Evolutionary conservation across 208 protist species (phyloP), one percentile per base, ranked within the genome.

Genomic region (Trypanosoma cruzi): DNA sequence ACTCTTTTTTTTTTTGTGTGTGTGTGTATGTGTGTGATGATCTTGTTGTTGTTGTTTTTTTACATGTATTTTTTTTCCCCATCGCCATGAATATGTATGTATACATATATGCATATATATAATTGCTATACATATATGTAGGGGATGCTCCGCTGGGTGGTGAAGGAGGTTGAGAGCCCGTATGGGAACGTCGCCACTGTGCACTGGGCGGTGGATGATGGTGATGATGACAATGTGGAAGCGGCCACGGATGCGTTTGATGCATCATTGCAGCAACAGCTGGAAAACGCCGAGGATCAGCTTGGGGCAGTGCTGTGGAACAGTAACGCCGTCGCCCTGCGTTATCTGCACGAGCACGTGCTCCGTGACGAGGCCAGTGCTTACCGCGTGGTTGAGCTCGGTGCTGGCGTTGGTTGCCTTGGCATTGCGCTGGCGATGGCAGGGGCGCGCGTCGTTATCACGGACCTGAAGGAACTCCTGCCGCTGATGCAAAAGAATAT

Each of bases 271-370:
- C 71, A 85, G 64, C 67, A 77, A 42, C 68, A 76, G 54, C 68
- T 96, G 64, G 87, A 93, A 61, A 79, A 69, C 36, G 86, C 92
- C 2, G 87, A 93, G 66, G 92, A 94, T 56, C 89, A 93, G 65
- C 84, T 96, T 22, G 92, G 92, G 22, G 80, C 92, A 0, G 92
- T 96, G 31, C 71, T 96, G 58, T 96, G 92, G 89, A 96, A 96
- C 70, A 94, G 89, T 79, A 96, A 96, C 70, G 80, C 57, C 16
- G 82, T 82, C 26, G 87, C 88, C 2, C 72, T 95, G 24, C 18
- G 59, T 16, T 81, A 95, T 68, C 73, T 96, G 24, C 83, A 93
- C 57, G 31, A 73, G 0, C 82, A 88, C 60, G 71, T 94, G n/a
- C 68, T 86, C 84, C 34, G 11, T 14, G 10, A 62, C 48, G 31